Evolutionary conservation across 1,284 basidiomycete genomes (phyloP).

Genomic region (Schizophyllum amplum): DNA sequence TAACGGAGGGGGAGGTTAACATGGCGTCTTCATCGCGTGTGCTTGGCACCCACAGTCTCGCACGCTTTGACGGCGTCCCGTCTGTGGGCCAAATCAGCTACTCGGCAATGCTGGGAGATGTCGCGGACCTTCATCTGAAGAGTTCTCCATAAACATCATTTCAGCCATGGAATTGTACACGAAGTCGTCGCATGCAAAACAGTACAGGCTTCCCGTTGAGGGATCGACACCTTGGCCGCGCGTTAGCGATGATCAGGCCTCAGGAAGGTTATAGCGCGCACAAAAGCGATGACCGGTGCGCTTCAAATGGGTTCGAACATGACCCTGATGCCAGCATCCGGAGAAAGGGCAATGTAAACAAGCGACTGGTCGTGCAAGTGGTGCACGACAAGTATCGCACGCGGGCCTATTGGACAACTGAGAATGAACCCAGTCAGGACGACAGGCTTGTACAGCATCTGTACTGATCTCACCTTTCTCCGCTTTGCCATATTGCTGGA

Average conservation of each 20-base stretch:
- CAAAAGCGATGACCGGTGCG: constrained; percentile 59
- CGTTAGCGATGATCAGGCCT: constrained; percentile 1
- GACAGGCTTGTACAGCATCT: not conserved
- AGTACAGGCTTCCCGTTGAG: constrained; percentile 36
- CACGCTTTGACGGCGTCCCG: too few relatives aligned
- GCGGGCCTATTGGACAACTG: constrained; percentile 31
- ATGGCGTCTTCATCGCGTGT: constrained; percentile 32
- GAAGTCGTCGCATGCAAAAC: constrained; percentile 37
- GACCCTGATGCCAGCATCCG: constrained; percentile 64
- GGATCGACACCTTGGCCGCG: constrained; percentile 31
- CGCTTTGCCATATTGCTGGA: constrained; percentile 28
- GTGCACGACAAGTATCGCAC: constrained; percentile 54
- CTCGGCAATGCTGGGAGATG: constrained; percentile 27
- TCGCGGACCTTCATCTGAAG: constrained; percentile 23
- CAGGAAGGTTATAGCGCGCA: constrained; percentile 30
- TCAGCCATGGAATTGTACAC: constrained; percentile 33
- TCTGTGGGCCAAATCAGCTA: not conserved
- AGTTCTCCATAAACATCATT: constrained; percentile 24
- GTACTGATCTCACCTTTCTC: constrained; percentile 27
- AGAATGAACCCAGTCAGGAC: constrained; percentile 21
- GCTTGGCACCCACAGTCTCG: constrained; percentile 10
- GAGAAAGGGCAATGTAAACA: constrained; percentile 73
- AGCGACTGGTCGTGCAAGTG: constrained; percentile 65
- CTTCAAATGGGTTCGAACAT: constrained; percentile 48
- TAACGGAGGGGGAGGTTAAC: constrained; percentile 31